phyloP scores from a whole-genome alignment of 257 asterid genomes.

The Leptodermis oblonga region DNA sequence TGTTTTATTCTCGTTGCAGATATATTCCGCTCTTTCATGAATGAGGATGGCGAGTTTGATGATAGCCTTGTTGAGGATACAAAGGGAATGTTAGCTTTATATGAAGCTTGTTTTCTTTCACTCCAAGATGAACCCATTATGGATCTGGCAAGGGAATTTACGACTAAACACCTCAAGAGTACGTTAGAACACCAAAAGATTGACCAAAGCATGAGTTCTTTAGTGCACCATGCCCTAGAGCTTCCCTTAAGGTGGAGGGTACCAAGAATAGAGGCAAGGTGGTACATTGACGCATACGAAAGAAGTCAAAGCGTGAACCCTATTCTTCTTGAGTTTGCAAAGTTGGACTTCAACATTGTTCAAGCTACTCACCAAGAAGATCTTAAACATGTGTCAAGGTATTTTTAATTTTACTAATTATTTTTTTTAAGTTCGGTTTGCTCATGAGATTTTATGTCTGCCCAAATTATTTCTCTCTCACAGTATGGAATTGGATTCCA shows the following conservation, averaged over 20 bases:
- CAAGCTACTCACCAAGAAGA: conserved; percentile 14
- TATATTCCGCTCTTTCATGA: conserved; percentile 19
- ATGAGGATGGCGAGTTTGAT: conserved; percentile 18
- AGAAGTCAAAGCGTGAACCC: conserved; percentile 5
- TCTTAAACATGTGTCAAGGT: conserved; percentile 12
- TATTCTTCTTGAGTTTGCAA: conserved; percentile 16
- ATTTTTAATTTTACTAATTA: background rate
- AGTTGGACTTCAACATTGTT: conserved; percentile 22
- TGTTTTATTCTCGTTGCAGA: conserved; percentile 15
- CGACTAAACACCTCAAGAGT: conserved; percentile 11
- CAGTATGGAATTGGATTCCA: too few relatives aligned
- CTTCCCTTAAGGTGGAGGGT: conserved; percentile 20
- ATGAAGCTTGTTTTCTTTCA: conserved; percentile 23
- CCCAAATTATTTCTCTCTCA: too few relatives aligned
- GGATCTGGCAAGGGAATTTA: conserved; percentile 17
- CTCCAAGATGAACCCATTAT: conserved; percentile 10
- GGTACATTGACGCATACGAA: conserved; percentile 19
- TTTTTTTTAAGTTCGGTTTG: too few relatives aligned
- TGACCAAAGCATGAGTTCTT: background rate
- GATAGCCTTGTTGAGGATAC: conserved; percentile 12
- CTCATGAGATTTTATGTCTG: too few relatives aligned
- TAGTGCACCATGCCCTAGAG: conserved; percentile 18
- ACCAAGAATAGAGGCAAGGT: conserved; percentile 17
- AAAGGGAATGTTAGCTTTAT: conserved; percentile 24
- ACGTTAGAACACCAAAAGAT: background rate